Base-by-base conservation (phyloP, 768 basidiomycete species). In the Xerocomus spinulosus region DNA sequence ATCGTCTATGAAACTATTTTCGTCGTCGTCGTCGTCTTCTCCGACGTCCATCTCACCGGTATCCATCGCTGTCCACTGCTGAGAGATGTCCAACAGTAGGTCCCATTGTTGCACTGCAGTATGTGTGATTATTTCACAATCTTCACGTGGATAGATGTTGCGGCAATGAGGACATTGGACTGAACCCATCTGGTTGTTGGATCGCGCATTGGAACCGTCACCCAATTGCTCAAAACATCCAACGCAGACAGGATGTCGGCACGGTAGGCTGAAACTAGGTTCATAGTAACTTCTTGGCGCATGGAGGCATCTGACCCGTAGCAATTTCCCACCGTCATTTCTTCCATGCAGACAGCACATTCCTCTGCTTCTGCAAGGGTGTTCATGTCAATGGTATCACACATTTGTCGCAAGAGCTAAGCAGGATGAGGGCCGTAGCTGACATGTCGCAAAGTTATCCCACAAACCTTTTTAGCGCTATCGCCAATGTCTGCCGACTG, bases 151-250 rank as follows among this genome's bases (percentile, higher is more conserved):
- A 49, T 33, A 54, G 26, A 43, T 18, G 23, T 46, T n/a, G 10
- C 52, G 58, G 40, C 61, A 60, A 33, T 56, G 60, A 33, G 54
- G 50, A 28, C 52, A 60, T 23, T 53, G 57, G 33, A 59, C 44
- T 20, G 35, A 46, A 9, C 3, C 28, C 35, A 35, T 20, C 17
- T 23, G 26, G 36, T 23, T 6, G 23, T 40, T 15, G 20, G 13
- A 3, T 33, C 21, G 33, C 2, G 14, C 5, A 30, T 17, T 37
- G 36, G 44, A 33, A 18, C 37, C 41, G 5, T 35, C 14, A 14
- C 45, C 23, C 21, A 56, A 28, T 37, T 3, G 33, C 15, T 45
- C 32, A 28, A 61, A 62, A 40, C 53, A 59, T 37, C 10, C 42
- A 17, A 4, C 23, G 39, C 56, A 59, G 29, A 62, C 37, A 36